Base-by-base conservation (phyloP, 768 basidiomycete genomes). In the Rhodosporidiobolus sp. region DNA sequence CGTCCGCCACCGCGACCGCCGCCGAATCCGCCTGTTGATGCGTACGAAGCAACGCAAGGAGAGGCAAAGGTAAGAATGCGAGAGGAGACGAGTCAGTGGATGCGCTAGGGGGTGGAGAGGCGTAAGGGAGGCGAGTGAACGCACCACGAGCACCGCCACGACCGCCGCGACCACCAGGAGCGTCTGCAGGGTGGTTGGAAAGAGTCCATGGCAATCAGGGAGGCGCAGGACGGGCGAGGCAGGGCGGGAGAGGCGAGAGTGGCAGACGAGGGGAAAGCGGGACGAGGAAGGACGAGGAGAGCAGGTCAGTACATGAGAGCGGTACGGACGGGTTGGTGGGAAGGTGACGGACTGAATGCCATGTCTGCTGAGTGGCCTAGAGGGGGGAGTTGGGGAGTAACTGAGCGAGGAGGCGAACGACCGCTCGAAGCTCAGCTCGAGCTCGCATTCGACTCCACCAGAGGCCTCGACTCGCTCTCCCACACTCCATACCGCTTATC, bases 1-100 rank as follows among this genome's bases (percentile, higher is more conserved):
- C 83, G 79, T 22, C 83, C 83, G 28, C 80, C 79, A 30, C 82
- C 79, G 54, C 81, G 80, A 38, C 83, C 80, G 32, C 65, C 70
- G n/a, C 60, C 59, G 30, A 59, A 43, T 43, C 38, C 8, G 8
- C 38, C 8, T 7, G 56, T 54, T 17, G 69, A 22, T 19, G 16
- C 45, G 12, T 12, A 6, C 9, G 2, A 30, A 19, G 52, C 28
- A 28, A 4, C 30, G 9, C 57, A 50, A 43, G 38, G 20, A 9
- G 59, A 24, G 9, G 38, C 46, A 28, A 50, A 49, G 12, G 9
- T 12, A 26, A 50, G 14, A 12, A 20, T 34, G 32, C 1, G 26
- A 16, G 22, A 38, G 26, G 46, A 16, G n/a, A 8, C 32, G 32
- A 24, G 54, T 19, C 16, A 28, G 62, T 19, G 10, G 50, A 45